Percentiles rank a stretch among this genome's conserved stretches.
Conservation (phyloP, 192 early-diverging fungal species). For the Jimgerdemannia lactiflua region DNA sequence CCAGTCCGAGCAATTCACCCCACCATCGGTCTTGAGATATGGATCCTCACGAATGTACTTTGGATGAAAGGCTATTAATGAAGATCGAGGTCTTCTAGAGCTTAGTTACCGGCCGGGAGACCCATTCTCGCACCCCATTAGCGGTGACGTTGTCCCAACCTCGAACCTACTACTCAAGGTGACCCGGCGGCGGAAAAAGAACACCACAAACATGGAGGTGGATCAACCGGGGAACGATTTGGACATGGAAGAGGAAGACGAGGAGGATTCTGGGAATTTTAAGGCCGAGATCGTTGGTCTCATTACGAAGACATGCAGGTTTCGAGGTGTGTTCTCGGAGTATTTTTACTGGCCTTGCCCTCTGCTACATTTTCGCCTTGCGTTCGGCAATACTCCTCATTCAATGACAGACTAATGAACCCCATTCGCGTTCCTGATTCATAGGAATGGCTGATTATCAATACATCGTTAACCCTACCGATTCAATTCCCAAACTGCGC, state of each 20-base stretch:
- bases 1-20: no score
- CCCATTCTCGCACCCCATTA: slow-evolving; percentile 64
- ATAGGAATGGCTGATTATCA: slow-evolving; percentile 65
- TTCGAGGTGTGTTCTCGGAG: slow-evolving; percentile 46
- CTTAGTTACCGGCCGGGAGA: slow-evolving; percentile 50
- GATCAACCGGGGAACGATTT: slow-evolving; percentile 8
- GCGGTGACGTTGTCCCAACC: slow-evolving; percentile 54
- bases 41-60: no score
- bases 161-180: slow-evolving; percentile 61
- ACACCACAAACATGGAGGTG: slow-evolving; percentile 1
- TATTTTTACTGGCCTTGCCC: no score
- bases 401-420: background rate
- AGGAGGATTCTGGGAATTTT: slow-evolving; percentile 13
- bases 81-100: slow-evolving; percentile 29
- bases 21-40: no score
- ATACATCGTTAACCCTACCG: slow-evolving; percentile 37
- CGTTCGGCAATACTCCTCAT: background rate
- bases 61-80: background rate
- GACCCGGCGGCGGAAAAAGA: slow-evolving; percentile 35
- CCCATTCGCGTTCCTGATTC: background rate
- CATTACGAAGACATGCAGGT: slow-evolving; percentile 56
- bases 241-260: slow-evolving; percentile 2
- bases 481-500: slow-evolving; percentile 43
- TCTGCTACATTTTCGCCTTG: no score
- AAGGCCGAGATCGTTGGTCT: slow-evolving; percentile 50